Conservation (phyloP, 129 eudicot genomes). For the Lactuca sativa region DNA sequence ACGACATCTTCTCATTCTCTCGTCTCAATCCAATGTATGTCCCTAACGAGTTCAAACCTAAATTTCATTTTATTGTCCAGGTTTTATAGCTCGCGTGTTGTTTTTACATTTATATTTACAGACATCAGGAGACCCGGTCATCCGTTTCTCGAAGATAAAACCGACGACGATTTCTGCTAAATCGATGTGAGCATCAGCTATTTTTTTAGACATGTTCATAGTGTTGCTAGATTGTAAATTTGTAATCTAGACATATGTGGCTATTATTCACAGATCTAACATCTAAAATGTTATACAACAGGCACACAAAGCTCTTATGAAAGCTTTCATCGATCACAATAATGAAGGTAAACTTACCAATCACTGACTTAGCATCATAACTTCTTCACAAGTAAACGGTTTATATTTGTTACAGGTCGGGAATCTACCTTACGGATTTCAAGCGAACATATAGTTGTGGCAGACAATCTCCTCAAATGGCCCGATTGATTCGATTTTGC, state of each 20-base stretch:
- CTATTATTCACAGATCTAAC: neutral
- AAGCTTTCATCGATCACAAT: slow-evolving; percentile 91
- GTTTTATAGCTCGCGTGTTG: slow-evolving; percentile 19
- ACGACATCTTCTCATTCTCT: slow-evolving; percentile 93
- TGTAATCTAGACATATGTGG: neutral
- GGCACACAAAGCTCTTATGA: slow-evolving; percentile 96
- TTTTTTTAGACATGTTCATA: slow-evolving; percentile 10
- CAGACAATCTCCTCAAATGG: slow-evolving; percentile 44
- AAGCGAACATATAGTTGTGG: slow-evolving; percentile 83
- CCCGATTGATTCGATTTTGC: slow-evolving; percentile 26
- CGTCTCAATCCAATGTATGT: slow-evolving; percentile 86
- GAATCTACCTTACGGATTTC: slow-evolving; percentile 93
- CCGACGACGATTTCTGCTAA: slow-evolving; percentile 87
- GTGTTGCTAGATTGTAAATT: neutral
- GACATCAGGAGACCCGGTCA: slow-evolving; percentile 89
- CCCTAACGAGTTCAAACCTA: neutral
- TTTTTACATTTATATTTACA: slow-evolving; percentile 32
- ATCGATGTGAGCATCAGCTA: slow-evolving; percentile 63
- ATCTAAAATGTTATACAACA: slow-evolving; percentile 35
- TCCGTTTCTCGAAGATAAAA: slow-evolving; percentile 83
- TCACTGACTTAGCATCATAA: neutral
- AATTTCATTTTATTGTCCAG: neutral
- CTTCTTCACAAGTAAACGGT: neutral
- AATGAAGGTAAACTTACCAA: slow-evolving; percentile 23
- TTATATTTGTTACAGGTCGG: slow-evolving; percentile 65